Percentiles rank a stretch among this genome's conserved stretches.
Conservation (phyloP, 345 rosid genomes). For the Syzygium aromaticum region DNA sequence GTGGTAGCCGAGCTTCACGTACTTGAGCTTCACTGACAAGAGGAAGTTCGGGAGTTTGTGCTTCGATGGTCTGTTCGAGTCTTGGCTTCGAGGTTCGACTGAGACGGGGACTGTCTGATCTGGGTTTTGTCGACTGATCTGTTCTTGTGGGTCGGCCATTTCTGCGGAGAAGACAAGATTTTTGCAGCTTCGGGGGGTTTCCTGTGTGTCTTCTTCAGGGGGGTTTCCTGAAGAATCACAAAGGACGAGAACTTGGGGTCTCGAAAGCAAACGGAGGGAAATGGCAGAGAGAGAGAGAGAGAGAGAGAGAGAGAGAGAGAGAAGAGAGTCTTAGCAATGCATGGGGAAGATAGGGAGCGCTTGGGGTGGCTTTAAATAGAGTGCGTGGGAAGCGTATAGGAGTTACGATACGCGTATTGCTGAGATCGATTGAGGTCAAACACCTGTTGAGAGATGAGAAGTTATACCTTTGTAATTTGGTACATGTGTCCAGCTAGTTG, state of each 20-base stretch:
- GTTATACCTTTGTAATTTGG: not conserved
- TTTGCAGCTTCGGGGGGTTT: not conserved
- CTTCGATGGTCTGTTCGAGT: not conserved
- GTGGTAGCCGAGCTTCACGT: conserved; percentile 32
- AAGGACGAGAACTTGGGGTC: not conserved
- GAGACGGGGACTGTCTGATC: not conserved
- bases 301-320: not conserved
- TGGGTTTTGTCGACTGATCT: not conserved
- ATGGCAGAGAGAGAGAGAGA: not conserved
- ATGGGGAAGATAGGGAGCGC: not conserved
- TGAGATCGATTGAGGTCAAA: not conserved
- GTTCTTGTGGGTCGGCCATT: not conserved
- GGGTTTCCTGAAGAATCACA: not conserved
- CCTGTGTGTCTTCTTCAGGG: not conserved
- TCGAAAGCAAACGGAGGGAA: not conserved
- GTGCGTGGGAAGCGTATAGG: not conserved
- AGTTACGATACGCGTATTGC: not conserved
- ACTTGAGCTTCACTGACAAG: conserved; percentile 18
- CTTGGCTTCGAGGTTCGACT: not conserved
- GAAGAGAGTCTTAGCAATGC: not conserved
- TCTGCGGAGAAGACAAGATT: not conserved
- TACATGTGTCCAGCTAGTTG: not conserved
- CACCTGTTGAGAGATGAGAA: not conserved
- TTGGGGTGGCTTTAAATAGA: not conserved
- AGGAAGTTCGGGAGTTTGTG: conserved; percentile 14